Conservation (phyloP, 371 early-diverging fungal genomes). For the Gilbertella persicaria region DNA sequence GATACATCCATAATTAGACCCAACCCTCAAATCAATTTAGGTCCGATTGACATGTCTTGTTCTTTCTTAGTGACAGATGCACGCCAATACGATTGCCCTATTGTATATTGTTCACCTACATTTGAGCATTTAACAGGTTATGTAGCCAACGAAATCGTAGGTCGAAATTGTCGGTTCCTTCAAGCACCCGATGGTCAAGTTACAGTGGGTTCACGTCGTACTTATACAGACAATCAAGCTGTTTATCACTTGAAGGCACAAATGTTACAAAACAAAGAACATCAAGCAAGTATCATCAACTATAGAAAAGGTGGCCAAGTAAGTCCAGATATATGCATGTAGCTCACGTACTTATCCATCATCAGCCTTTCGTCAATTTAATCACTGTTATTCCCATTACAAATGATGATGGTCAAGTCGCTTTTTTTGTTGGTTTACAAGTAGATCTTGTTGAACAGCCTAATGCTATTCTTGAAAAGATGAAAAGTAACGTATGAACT, state of each 20-base stretch:
- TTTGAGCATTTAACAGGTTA: slow-evolving; percentile 72
- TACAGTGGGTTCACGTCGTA: slow-evolving; percentile 51
- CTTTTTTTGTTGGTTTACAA: slow-evolving; percentile 73
- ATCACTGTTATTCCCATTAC: slow-evolving; percentile 69
- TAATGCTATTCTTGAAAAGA: slow-evolving; percentile 62
- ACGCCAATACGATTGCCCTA: slow-evolving; percentile 53
- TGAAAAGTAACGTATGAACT: slow-evolving; percentile 39
- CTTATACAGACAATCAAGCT: slow-evolving; percentile 61
- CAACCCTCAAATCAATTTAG: slow-evolving; percentile 63
- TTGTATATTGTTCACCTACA: slow-evolving; percentile 66
- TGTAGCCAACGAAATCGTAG: slow-evolving; percentile 54
- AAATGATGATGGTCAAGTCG: slow-evolving; percentile 44
- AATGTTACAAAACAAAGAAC: slow-evolving; percentile 56
- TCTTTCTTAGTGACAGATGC: slow-evolving; percentile 63
- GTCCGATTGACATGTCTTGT: slow-evolving; percentile 70
- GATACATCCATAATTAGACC: slow-evolving; percentile 29
- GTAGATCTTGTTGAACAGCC: slow-evolving; percentile 74
- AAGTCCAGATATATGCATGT: slow-evolving; percentile 6
- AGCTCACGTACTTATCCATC: background rate
- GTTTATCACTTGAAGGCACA: slow-evolving; percentile 57
- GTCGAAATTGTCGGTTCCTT: slow-evolving; percentile 73
- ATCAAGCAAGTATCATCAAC: slow-evolving; percentile 68
- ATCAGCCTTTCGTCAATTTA: slow-evolving; percentile 74
- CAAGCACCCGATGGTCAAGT: slow-evolving; percentile 63
- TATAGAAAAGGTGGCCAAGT: slow-evolving; percentile 68